Base-by-base conservation (phyloP, 805 yeast species). In the Wickerhamiella occidentalis region DNA sequence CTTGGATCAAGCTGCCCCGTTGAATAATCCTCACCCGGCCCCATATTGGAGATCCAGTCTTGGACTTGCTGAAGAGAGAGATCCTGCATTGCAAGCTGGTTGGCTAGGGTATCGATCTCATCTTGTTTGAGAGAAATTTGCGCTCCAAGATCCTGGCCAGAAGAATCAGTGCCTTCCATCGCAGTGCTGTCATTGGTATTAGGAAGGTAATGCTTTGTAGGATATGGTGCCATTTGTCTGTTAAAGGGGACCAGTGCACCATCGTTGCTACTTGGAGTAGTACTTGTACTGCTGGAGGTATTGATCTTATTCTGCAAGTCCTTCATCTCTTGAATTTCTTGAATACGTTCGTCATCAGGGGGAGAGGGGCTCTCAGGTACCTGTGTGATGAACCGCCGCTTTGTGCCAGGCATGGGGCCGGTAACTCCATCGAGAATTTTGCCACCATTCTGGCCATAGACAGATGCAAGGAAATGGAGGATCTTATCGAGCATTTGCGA, bases 401-500 rank as follows among this genome's bases (percentile, higher is more conserved):
- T 48, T 17, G 53, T 21, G n/a, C 56, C 56, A 37, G 51, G 53
- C 36, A 53, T 48, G 8, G 52, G 52, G 19, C 55, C 52, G 19
- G 62, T 64, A 12, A 45, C 35, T 26, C 48, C 42, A 17, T 52
- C 45, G 37, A 64, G 65, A 36, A 69, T 58, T 21, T 67, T 58
- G 56, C 76, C 76, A 21, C 79, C 74, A 17, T 79, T 77, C 55
- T 72, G 75, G 18, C 88, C 88, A 58, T 82, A 83, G 2, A 90
- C 75, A 5, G 88, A 77, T 2, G 96, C 94, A 58, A 92, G 70
- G 56, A 92, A 90, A 57, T 92, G 77, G 58, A 92, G 67, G 46
- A 92, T 90, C 55, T 85, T 82, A 55, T 87, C 94, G 50, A 92
- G 71, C 19, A 95, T 85, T 54, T 84, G 90, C 37, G 90, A 79